Conservation (phyloP, 2,329 filamentous ascomycete genomes). For the Cercospora berteroae region DNA sequence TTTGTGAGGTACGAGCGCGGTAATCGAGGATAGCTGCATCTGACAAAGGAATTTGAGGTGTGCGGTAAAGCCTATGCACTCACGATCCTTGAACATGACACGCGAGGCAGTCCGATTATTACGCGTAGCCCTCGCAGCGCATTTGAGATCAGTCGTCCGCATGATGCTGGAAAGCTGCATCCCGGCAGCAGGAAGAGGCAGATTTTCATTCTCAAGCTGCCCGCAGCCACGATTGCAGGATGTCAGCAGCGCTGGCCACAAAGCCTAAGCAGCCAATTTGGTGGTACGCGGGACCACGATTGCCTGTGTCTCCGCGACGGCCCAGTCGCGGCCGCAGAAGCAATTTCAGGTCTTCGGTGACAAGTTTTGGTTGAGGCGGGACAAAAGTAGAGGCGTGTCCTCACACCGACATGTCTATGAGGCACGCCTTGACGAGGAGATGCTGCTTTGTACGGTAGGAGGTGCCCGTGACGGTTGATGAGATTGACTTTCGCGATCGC, state of each 20-base stretch:
- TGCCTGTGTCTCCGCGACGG: not conserved
- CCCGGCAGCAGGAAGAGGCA: not conserved
- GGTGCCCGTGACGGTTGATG: constrained; percentile 2
- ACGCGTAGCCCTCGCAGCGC: not conserved
- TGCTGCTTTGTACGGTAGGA: not conserved
- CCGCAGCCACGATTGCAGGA: not conserved
- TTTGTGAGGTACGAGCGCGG: not conserved
- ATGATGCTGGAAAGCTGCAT: not conserved
- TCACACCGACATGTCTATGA: constrained; percentile 1
- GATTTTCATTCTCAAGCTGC: not conserved
- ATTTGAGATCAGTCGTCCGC: not conserved
- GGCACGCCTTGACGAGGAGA: not conserved
- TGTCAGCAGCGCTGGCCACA: not conserved
- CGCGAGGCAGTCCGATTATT: not conserved
- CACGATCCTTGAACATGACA: not conserved
- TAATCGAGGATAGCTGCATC: not conserved
- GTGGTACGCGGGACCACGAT: not conserved
- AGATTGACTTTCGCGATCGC: constrained; percentile 19
- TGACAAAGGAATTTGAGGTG: not conserved
- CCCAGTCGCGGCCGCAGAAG: not conserved
- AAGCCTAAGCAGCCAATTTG: not conserved
- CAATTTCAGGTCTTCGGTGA: not conserved
- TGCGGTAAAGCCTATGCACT: not conserved
- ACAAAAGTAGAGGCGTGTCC: not conserved
- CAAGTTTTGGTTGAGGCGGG: not conserved